Conservation (phyloP, 2,329 filamentous ascomycete species). For the Dactylellina drechsleri region DNA sequence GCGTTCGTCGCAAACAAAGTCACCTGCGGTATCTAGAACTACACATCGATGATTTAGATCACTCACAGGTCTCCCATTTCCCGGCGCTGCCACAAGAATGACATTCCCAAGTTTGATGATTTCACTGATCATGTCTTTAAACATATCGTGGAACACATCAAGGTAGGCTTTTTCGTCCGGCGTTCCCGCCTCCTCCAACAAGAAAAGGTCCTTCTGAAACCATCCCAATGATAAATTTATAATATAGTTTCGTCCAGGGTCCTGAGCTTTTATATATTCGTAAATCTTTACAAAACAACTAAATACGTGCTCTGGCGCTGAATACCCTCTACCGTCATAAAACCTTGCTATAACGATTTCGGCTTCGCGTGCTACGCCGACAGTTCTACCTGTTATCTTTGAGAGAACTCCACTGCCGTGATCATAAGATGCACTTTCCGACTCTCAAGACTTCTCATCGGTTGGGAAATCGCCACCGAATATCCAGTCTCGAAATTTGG, state of each 20-base stretch:
- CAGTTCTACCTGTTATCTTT: background rate
- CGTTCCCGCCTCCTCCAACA: background rate
- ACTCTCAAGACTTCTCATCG: background rate
- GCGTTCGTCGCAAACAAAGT: too few relatives aligned
- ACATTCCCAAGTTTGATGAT: background rate
- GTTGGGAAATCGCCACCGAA: background rate
- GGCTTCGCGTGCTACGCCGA: background rate
- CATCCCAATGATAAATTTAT: constrained; percentile 7
- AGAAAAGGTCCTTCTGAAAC: background rate
- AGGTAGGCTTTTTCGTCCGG: background rate
- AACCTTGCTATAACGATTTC: background rate
- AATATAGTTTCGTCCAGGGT: constrained; percentile 5
- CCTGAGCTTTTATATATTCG: constrained; percentile 4
- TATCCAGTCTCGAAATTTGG: constrained; percentile 11
- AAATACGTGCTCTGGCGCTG: background rate
- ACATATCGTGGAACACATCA: background rate
- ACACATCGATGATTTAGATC: background rate
- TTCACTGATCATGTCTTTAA: background rate
- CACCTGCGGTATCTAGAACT: too few relatives aligned
- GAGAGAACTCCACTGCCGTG: background rate
- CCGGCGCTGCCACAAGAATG: background rate
- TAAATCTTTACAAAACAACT: background rate
- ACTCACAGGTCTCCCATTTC: background rate
- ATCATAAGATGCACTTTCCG: background rate
- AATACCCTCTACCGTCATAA: background rate